These are phyloP conservation scores for Diaporthe caulivora DNA, from an alignment of 2,329 filamentous ascomycete species.

Conservation along the genomic window DNA sequence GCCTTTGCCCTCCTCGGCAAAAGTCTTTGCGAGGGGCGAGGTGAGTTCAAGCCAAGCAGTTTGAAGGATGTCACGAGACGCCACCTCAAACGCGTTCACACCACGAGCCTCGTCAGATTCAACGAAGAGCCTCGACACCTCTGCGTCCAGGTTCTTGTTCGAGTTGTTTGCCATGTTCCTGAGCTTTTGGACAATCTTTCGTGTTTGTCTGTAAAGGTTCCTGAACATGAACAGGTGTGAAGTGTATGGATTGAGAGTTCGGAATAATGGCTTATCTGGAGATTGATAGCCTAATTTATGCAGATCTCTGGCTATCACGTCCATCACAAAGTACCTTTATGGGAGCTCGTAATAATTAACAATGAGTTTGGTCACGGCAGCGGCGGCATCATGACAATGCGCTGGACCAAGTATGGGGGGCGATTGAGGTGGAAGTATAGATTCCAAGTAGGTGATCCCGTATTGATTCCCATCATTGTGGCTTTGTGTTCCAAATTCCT, in stretches of 20 bases:
- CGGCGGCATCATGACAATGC: background rate
- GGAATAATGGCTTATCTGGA: background rate
- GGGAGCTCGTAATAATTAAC: background rate
- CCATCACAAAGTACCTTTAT: background rate
- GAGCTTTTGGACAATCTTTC: background rate
- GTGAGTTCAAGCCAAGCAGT: background rate
- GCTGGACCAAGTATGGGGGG: background rate
- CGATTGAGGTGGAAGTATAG: background rate
- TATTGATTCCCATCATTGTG: too few species aligned
- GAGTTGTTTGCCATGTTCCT: constrained; percentile 14
- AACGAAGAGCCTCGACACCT: background rate
- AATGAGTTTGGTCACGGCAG: background rate
- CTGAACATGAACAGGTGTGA: background rate
- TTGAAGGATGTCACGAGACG: background rate
- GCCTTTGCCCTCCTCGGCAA: background rate
- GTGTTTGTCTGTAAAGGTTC: background rate
- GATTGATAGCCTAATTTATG: background rate
- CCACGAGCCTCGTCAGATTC: background rate
- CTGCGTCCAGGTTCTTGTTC: background rate
- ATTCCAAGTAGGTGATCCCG: background rate
- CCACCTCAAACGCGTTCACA: background rate
- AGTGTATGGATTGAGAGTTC: background rate
- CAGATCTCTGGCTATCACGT: background rate
- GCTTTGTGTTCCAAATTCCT: background rate
- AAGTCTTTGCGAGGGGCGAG: background rate